Conservation (phyloP, 345 rosid species). For the Citrus maxima region DNA sequence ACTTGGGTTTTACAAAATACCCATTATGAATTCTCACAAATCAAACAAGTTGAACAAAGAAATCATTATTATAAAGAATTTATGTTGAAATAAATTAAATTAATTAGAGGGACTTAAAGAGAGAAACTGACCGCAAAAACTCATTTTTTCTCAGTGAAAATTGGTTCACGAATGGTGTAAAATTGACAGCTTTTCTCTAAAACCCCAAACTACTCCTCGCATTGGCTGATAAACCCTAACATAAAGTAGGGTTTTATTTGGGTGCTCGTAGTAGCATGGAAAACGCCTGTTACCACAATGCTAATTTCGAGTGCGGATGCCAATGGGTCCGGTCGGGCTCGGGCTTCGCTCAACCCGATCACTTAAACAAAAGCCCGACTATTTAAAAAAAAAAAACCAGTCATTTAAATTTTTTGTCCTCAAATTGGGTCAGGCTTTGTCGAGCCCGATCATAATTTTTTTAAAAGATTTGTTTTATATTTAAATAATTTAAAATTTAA, state of each 20-base stretch:
- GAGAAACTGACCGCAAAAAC: slow-evolving; percentile 59
- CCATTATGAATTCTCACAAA: neutral
- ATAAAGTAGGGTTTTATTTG: neutral
- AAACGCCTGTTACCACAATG: neutral
- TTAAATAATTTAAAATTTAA: too few relatives aligned
- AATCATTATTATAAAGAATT: neutral
- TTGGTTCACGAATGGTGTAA: neutral
- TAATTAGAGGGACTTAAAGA: neutral
- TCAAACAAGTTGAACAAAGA: neutral
- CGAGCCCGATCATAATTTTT: too few relatives aligned
- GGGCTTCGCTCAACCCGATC: too few relatives aligned
- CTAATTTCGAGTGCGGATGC: too few relatives aligned
- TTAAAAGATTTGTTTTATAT: too few relatives aligned
- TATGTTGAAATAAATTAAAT: neutral
- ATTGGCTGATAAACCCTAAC: slow-evolving; percentile 8
- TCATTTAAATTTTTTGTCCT: too few relatives aligned
- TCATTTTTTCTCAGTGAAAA: slow-evolving; percentile 32
- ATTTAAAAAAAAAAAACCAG: too few relatives aligned
- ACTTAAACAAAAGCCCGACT: too few relatives aligned
- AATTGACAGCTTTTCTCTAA: slow-evolving; percentile 19
- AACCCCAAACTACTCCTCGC: slow-evolving; percentile 35
- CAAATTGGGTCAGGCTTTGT: too few relatives aligned
- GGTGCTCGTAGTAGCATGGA: neutral
- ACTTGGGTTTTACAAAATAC: neutral
- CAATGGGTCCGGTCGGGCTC: too few relatives aligned